Evolutionary conservation across 129 eudicot genomes (phyloP).

Genomic region (Escallonia rubra): DNA sequence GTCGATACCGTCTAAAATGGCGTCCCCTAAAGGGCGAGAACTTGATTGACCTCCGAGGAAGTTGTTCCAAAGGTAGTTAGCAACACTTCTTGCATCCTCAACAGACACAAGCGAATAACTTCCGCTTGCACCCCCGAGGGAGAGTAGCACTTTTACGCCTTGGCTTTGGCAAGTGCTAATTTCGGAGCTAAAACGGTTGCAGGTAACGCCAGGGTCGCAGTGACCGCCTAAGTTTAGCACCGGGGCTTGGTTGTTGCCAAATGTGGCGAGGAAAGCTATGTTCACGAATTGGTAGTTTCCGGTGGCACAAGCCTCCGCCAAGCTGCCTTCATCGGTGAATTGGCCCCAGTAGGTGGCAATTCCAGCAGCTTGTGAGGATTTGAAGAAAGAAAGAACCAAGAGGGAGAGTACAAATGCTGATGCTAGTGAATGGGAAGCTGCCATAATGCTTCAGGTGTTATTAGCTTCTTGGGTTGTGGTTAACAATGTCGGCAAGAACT

Average conservation of each 20-base stretch:
- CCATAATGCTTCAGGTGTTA: slow-evolving; percentile 15
- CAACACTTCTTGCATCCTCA: slow-evolving; percentile 50
- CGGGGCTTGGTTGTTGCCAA: slow-evolving; percentile 52
- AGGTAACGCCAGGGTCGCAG: slow-evolving; percentile 39
- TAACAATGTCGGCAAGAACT: too few relatives aligned
- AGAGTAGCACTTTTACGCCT: slow-evolving; percentile 55
- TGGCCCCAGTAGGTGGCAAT: slow-evolving; percentile 83
- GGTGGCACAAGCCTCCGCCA: slow-evolving; percentile 46
- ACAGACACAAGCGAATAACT: slow-evolving; percentile 46
- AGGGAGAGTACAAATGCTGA: slow-evolving; percentile 9
- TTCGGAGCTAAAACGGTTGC: slow-evolving; percentile 30
- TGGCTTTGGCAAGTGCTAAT: slow-evolving; percentile 44
- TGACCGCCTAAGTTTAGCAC: slow-evolving; percentile 66
- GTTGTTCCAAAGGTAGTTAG: slow-evolving; percentile 47
- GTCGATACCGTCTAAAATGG: slow-evolving; percentile 68
- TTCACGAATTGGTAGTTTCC: slow-evolving; percentile 51
- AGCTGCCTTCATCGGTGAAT: slow-evolving; percentile 44
- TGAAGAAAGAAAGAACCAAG: slow-evolving; percentile 5
- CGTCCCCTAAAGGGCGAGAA: slow-evolving; percentile 55
- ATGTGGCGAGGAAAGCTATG: slow-evolving; percentile 50
- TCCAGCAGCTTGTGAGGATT: slow-evolving; percentile 27
- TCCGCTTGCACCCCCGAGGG: slow-evolving; percentile 52
- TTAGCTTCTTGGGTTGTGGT: neutral
- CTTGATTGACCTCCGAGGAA: slow-evolving; percentile 49
- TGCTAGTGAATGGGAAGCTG: slow-evolving; percentile 6